A percentile compares a stretch with the other conserved stretches of the same genome.
phyloP scores from a whole-genome alignment of 306 rosid genomes.

The Carpinus viminea region DNA sequence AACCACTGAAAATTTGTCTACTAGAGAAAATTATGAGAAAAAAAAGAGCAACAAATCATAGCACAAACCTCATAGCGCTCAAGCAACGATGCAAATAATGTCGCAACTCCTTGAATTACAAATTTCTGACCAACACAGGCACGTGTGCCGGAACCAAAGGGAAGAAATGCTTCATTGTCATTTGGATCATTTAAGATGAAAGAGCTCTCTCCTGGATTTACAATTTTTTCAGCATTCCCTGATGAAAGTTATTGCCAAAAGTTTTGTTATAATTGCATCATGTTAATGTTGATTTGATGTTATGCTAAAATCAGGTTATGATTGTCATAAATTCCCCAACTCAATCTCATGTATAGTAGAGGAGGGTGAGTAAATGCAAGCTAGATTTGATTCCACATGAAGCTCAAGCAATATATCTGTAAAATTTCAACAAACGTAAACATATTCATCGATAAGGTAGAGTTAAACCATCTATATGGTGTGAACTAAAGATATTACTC shows the following conservation, averaged over 20 bases:
- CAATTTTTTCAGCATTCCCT: conserved; percentile 43
- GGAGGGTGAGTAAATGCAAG: background rate
- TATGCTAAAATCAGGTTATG: background rate
- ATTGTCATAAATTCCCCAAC: conserved; percentile 11
- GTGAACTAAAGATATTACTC: background rate
- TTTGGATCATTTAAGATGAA: conserved; percentile 58
- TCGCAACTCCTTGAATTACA: conserved; percentile 58
- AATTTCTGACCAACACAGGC: conserved; percentile 76
- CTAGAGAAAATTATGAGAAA: background rate
- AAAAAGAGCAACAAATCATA: conserved; percentile 3
- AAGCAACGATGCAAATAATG: conserved; percentile 60
- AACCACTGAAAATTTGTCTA: background rate
- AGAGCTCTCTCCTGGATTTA: conserved; percentile 30
- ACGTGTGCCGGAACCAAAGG: conserved; percentile 78
- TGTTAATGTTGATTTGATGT: conserved; percentile 3
- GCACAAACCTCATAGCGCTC: conserved; percentile 62
- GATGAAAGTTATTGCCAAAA: conserved; percentile 22
- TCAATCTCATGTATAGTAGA: background rate
- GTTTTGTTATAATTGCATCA: conserved; percentile 14
- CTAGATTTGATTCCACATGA: background rate
- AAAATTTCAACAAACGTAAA: background rate
- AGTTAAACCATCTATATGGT: background rate
- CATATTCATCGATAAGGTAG: background rate
- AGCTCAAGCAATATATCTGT: background rate
- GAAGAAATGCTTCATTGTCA: conserved; percentile 65